These are phyloP conservation scores for Hyphopichia pseudoburtonii DNA, from an alignment of 1,139 yeast genomes.

Conservation along the genomic window DNA sequence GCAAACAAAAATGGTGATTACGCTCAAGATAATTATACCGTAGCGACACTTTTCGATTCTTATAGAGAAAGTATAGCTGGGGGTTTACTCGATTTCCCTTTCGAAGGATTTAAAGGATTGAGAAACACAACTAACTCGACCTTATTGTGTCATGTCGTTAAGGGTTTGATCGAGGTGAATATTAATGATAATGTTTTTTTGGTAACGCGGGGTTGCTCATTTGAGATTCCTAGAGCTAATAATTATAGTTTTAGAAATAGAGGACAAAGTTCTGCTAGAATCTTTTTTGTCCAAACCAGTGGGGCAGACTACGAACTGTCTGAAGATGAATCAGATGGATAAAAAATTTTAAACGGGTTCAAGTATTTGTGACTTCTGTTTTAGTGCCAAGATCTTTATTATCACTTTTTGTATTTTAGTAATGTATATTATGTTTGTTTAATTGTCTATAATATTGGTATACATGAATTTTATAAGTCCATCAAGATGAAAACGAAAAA, in stretches of 20 bases:
- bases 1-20: constrained; percentile 32
- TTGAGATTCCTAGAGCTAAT: constrained; percentile 79
- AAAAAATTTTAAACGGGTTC: too few species aligned
- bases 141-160: constrained; percentile 71
- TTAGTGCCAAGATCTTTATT: too few species aligned
- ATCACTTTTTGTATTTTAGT: neutral
- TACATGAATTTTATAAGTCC: too few species aligned
- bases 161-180: constrained; percentile 70
- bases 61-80: constrained; percentile 70
- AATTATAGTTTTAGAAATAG: constrained; percentile 63
- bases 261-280: constrained; percentile 55
- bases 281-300: constrained; percentile 74
- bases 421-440: neutral
- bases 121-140: constrained; percentile 67
- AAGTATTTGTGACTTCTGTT: neutral
- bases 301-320: neutral
- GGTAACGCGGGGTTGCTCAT: constrained; percentile 72
- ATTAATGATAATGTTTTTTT: constrained; percentile 60
- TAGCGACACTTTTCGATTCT: constrained; percentile 68
- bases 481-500: too few species aligned
- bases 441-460: too few species aligned
- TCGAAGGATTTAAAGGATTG: constrained; percentile 61
- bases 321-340: neutral
- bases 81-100: constrained; percentile 71
- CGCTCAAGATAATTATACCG: constrained; percentile 55